A percentile compares a stretch with the other conserved stretches of the same genome.
These are phyloP conservation scores for Exophiala sp. DNA, from an alignment of 2,329 filamentous ascomycete species.

Conservation along the genomic window DNA sequence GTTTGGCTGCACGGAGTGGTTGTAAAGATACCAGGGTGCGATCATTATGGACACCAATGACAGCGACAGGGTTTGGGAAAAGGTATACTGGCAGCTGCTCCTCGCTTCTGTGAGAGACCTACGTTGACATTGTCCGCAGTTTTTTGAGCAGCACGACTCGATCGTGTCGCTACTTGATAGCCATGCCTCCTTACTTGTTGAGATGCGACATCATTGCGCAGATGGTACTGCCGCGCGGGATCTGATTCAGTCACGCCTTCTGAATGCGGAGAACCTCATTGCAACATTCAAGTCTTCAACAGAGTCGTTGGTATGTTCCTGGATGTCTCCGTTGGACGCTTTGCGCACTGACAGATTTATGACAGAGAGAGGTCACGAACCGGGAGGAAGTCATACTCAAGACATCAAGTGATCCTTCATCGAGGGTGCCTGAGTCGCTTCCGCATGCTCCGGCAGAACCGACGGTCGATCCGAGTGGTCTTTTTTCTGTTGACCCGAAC, in stretches of 20 bases:
- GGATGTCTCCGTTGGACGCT: neutral
- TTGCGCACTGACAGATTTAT: neutral
- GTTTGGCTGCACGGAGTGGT: neutral
- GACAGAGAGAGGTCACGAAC: slow-evolving; percentile 1
- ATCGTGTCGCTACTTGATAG: slow-evolving; percentile 16
- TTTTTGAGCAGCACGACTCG: slow-evolving; percentile 16
- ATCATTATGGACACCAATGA: slow-evolving; percentile 3
- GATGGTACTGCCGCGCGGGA: neutral
- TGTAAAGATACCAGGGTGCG: neutral
- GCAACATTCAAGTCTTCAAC: slow-evolving; percentile 15
- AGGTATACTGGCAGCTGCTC: neutral
- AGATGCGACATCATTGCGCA: slow-evolving; percentile 12
- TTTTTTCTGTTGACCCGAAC: slow-evolving; percentile 27
- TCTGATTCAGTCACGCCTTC: slow-evolving; percentile 9
- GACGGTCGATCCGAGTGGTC: slow-evolving; percentile 21
- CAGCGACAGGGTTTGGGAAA: slow-evolving; percentile 9
- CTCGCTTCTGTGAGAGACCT: neutral
- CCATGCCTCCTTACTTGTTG: slow-evolving; percentile 16
- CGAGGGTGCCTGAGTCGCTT: neutral
- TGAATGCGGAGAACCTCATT: slow-evolving; percentile 11
- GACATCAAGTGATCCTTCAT: neutral
- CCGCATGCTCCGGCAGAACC: slow-evolving; percentile 9
- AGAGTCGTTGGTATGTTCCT: slow-evolving; percentile 8
- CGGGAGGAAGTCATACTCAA: slow-evolving; percentile 2
- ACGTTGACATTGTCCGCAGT: slow-evolving; percentile 11